phyloP scores from a whole-genome alignment of 768 basidiomycete species.

The Mycena galericulata region DNA sequence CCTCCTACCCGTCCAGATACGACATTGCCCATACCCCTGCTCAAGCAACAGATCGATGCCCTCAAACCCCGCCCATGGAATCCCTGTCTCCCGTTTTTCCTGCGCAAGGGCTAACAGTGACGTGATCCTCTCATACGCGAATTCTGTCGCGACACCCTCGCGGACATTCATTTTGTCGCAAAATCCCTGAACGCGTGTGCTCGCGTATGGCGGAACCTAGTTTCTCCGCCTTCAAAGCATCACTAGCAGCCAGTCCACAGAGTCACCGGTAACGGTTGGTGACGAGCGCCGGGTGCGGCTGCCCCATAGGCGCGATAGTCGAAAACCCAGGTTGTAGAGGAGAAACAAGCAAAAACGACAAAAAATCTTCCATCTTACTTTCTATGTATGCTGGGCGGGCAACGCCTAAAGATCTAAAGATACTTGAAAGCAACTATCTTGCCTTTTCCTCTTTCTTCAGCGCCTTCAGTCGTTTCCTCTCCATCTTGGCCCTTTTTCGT shows the following conservation, averaged over 20 bases:
- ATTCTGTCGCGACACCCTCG: constrained; percentile 69
- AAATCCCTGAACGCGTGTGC: background rate
- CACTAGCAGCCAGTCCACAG: background rate
- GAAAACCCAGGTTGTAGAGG: no score
- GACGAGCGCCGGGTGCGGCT: no score
- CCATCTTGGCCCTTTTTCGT: constrained; percentile 23
- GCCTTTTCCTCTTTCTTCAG: constrained; percentile 7
- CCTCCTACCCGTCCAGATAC: constrained; percentile 68
- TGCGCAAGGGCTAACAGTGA: constrained; percentile 70
- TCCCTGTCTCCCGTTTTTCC: constrained; percentile 41
- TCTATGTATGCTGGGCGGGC: no score
- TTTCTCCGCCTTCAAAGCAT: constrained; percentile 26
- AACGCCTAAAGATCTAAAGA: no score
- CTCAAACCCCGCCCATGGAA: constrained; percentile 65
- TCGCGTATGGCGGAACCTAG: background rate
- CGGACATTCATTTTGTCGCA: constrained; percentile 29
- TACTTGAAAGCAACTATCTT: background rate
- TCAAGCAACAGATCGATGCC: constrained; percentile 79
- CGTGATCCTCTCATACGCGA: constrained; percentile 81
- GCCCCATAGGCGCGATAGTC: no score
- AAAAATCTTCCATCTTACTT: no score
- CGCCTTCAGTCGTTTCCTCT: constrained; percentile 28
- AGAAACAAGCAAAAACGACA: no score
- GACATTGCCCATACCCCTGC: constrained; percentile 75
- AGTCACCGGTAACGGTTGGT: no score